Base-by-base conservation (phyloP, 352 stramenopile genomes). In the Pythium chondricola region DNA sequence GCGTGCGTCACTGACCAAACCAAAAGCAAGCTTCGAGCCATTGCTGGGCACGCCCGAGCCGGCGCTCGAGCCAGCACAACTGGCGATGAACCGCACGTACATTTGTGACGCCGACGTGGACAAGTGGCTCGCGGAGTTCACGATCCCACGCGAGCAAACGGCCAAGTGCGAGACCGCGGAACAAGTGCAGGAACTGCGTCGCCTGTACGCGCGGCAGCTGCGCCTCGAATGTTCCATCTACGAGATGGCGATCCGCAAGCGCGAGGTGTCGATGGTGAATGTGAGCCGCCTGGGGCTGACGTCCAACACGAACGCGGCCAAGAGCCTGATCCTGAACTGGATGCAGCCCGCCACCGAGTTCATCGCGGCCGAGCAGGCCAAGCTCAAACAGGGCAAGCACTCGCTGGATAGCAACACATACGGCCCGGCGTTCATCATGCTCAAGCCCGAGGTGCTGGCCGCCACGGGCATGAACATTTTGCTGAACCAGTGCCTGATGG, bases 181-280 rank as follows among this genome's bases (percentile, higher is more conserved):
- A 18, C 61, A 86, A 52, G 43, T 83, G 14, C 55, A 81, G 43
- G 58, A 86, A 36, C 40, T 91, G 43, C 68, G 77, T 30, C 71
- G 74, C 14, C 69, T 80, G 29, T 88, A 87, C 47, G 80, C 80
- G 43, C 74, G 79, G 16, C 80, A 91, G 56, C 61, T 91, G 36
- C 70, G 80, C 9, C 69, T 91, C 7, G 80, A 91, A 52, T 86
- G 74, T 56, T 82, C 76, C 2, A 78, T 88, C 39, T 88, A 88
- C 56, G 74, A 86, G 40, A 86, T 91, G 76, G 78, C 80, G 4
- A 67, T 87, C 57, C 71, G 83, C 36, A 87, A 84, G 55, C 76
- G 71, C 52, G 62, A 73, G 39, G 24, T 52, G 5, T 73, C 68
- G 17, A 55, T 74, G 20, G 32, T 76, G 18, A 84, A 81, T 32